Evolutionary conservation across 2,329 filamentous ascomycete genomes (phyloP), one percentile per base, ranked within the genome.

Genomic region (Fusarium nematophilum): DNA sequence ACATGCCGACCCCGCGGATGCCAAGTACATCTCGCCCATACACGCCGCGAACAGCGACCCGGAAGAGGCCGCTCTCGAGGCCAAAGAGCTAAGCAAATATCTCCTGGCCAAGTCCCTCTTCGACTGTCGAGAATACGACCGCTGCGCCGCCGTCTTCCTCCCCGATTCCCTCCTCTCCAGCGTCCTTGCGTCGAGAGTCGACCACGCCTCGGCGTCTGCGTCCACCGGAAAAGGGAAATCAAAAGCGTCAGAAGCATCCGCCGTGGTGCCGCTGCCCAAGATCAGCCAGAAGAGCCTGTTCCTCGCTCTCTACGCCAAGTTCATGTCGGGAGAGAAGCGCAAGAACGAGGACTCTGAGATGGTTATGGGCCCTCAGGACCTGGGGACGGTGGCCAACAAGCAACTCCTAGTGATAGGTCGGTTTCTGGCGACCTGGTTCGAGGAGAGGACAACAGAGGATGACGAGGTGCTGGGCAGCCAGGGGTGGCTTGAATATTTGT

Each of bases 281-380:
- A 73, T 97, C 45, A 97, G 93, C 72, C 93, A 97, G 73, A 96
- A 94, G 76, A 93, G 94, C 46, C 77, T 98, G 15, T 99, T 99
- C 71, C 82, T 99, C 9, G 90, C 93, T 1, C 80, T 98, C 4
- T 99, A 99, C 70, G 92, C 95, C 37, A 96, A 94, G 71, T 93
- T 93, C 72, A 86, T 98, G 62, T 90, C 93, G 0, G 95, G 95
- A 2, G 95, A 99, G 80, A 97, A 98, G 81, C 88, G 92, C 63
- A 97, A 94, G 75, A 92, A 97, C 68, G 95, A 99, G 75, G 94
- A 98, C 53, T 92, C 91, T 17, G 95, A 99, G 77, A 97, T 97
- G 90, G 91, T 99, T 44, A 87, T 98, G 76, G 95, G 95, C 0
- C 94, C 95, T 1, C 89, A 93, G 54, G 95, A 99, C 75, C 88